Percentiles rank a stretch among this genome's conserved stretches.
phyloP scores from a whole-genome alignment of 2,329 filamentous ascomycete genomes.

The Aureobasidium sp. region DNA sequence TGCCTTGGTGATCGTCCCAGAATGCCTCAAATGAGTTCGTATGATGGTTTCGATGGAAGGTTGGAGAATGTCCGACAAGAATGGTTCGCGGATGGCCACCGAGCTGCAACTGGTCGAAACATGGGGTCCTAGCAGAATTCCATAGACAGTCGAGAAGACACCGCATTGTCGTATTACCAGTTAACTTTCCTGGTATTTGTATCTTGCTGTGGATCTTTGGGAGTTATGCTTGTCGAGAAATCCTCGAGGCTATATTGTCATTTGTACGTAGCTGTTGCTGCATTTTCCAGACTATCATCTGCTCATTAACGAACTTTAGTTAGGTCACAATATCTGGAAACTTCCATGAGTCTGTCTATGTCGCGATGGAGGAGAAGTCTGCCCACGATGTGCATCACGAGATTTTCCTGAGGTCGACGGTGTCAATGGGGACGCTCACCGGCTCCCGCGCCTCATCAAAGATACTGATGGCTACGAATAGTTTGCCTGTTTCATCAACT shows the following conservation, averaged over 20 bases:
- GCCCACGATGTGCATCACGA: background rate
- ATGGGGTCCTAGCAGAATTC: background rate
- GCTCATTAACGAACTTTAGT: background rate
- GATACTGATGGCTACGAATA: background rate
- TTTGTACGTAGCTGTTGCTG: background rate
- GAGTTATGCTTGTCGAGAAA: background rate
- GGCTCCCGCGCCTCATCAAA: background rate
- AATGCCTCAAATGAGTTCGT: background rate
- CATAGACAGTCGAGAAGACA: background rate
- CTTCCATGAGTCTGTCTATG: background rate
- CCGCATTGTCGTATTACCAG: background rate
- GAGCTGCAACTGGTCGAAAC: background rate
- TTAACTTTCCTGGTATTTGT: background rate
- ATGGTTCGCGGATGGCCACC: background rate
- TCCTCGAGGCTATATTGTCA: background rate
- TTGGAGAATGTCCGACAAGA: background rate
- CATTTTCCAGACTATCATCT: background rate
- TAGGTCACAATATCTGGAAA: background rate
- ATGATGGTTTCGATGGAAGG: background rate
- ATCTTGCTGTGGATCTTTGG: background rate
- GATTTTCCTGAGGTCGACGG: background rate
- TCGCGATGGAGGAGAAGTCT: background rate
- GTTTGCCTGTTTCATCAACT: background rate
- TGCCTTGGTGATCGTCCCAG: background rate
- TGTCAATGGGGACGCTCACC: background rate